Evolutionary conservation across 75 land plant genomes (phyloP), one percentile per base, ranked within the genome.

Genomic region (Sequoiadendron giganteum): DNA sequence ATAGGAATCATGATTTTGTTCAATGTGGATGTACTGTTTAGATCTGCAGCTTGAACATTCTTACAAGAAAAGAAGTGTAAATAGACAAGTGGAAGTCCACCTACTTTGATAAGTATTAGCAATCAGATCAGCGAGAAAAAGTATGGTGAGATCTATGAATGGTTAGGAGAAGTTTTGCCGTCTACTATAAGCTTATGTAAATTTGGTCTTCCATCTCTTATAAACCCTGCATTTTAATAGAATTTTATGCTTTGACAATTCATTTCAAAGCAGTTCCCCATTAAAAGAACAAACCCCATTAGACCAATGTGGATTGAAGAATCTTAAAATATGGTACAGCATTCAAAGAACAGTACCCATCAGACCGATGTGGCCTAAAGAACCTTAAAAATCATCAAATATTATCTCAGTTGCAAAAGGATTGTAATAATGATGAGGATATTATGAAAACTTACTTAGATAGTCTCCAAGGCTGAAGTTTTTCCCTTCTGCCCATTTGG

Each of bases 401-500:
- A 14, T 13, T 16, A 55, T 13, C 16, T 55, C 56, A 55, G 15
- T 55, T 55, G 30, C 70, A 34, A 34, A 75, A 34, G 38, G n/a
- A 75, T 32, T 75, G 34, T 10, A 25, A 75, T 72, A 9, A 72
- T n/a, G 3, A 72, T 28, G 32, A 70, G 8, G n/a, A 70, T 10
- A 21, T 39, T 34, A 8, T 40, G 32, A 1, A 4, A 5, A 52
- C 96, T 95, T 87, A 95, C 96, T 93, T 88, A 95, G 95, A 78
- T 92, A 95, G 89, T 95, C 95, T 49, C 96, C 95, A 39, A 95
- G 87, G 87, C 90, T 88, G 95, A 95, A 95, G 88, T 85, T 87
- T n/a, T 93, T 91, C 73, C 89, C 88, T 76, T 83, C 87, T 72
- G 86, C 93, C 96, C 96, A 95, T 86, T 92, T 92, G 89, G 92